These are phyloP conservation scores for Capronia coronata DNA, from an alignment of 2,329 filamentous ascomycete species.

Conservation along the genomic window DNA sequence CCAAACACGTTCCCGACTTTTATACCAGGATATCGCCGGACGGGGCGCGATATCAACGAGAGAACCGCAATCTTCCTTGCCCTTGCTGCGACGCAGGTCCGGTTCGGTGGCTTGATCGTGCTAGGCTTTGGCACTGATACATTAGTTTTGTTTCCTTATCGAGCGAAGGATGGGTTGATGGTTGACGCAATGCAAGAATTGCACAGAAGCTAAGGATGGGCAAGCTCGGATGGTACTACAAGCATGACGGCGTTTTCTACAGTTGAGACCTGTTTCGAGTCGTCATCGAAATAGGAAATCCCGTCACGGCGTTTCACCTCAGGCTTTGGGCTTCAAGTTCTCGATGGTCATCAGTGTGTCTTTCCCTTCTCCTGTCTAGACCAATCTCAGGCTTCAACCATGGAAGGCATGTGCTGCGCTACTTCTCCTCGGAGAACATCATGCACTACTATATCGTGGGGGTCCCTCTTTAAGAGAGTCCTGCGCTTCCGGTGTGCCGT, in stretches of 20 bases:
- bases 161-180: conserved; percentile 24
- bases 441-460: too few species aligned
- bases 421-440: too few species aligned
- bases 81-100: conserved; percentile 20
- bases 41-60: conserved; percentile 18
- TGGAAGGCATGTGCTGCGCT: too few species aligned
- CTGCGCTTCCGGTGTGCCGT: too few species aligned
- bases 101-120: conserved; percentile 23
- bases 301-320: conserved; percentile 26
- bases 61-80: conserved; percentile 17
- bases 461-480: too few species aligned
- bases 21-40: conserved; percentile 26
- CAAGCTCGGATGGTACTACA: conserved; percentile 23
- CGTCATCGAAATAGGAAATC: conserved; percentile 25
- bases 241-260: conserved; percentile 27
- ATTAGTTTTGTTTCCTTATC: conserved; percentile 26
- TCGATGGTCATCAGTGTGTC: conserved; percentile 10
- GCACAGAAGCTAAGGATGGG: conserved; percentile 19
- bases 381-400: conserved; percentile 4
- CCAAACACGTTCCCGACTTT: conserved; percentile 11
- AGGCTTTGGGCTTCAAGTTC: conserved; percentile 14
- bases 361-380: conserved; percentile 6
- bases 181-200: conserved; percentile 22
- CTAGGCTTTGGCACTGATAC: conserved; percentile 23
- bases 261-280: conserved; percentile 24